Evolutionary conservation across 768 basidiomycete species (phyloP), one percentile per base, ranked within the genome.

Genomic region (Pluteus cervinus): DNA sequence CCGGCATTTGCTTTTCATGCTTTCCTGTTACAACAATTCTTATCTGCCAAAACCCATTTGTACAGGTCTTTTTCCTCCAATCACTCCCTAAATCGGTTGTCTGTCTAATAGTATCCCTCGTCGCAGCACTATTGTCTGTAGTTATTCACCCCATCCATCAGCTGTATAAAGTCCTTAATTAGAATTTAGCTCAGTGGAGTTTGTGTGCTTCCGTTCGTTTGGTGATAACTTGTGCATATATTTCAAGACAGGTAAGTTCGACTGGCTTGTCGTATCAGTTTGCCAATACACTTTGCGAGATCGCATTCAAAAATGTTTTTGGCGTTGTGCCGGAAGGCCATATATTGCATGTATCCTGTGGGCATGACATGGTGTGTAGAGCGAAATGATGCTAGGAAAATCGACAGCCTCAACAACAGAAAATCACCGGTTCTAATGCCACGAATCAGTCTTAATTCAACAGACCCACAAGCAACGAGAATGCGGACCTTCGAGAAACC

Each of bases 401-500:
- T n/a, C n/a, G n/a, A n/a, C n/a, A n/a, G n/a, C n/a, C n/a, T n/a
- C n/a, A 37, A 9, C 8, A 24, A 4, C 5, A 21, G 11, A 30
- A 10, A 30, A 61, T 71, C 56, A 71, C 60, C 70, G 70, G 57
- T 68, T 71, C 69, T 71, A 25, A 8, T 34, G 18, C 12, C n/a
- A 20, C 21, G 9, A 16, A 9, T n/a, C n/a, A 17, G 33, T 39
- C 25, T 15, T 23, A 40, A 42, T 34, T 23, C 12, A 31, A n/a
- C 8, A 21, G 15, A 30, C 9, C 28, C 3, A 10, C n/a, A 4
- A 23, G 2, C 10, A n/a, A n/a, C 14, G 20, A 32, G 2, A 39
- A 16, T 10, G 48, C 72, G 48, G 49, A 93, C 92, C 87, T 96
- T 96, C 59, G 75, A 70, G 74, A 96, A 96, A 43, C 92, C 92